Evolutionary conservation across 768 basidiomycete genomes (phyloP).

Genomic region (Punctularia strigosozonata): DNA sequence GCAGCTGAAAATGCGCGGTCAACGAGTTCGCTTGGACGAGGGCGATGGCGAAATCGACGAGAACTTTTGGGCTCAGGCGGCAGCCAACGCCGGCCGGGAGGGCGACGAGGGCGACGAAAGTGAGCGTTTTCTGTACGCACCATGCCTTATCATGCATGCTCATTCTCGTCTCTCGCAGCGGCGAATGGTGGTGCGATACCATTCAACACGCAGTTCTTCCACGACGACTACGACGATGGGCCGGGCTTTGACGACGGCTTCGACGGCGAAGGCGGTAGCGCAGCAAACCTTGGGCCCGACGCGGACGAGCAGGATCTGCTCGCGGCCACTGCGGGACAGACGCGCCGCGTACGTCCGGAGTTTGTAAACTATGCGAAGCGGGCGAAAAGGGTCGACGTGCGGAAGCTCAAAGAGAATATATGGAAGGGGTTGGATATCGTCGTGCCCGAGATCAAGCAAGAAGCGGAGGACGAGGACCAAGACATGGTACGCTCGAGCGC

Average conservation of each 20-base stretch:
- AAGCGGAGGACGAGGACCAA: constrained; percentile 29
- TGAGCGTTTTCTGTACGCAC: constrained; percentile 20
- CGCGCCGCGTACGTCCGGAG: constrained; percentile 75
- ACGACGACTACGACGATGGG: constrained; percentile 79
- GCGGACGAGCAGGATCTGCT: constrained; percentile 90
- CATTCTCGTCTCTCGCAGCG: constrained; percentile 9
- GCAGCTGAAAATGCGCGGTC: constrained; percentile 85
- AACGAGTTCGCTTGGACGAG: constrained; percentile 39
- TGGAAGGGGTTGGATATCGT: constrained; percentile 88
- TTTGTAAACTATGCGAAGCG: constrained; percentile 89
- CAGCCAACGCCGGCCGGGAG: constrained; percentile 55
- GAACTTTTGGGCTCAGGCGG: constrained; percentile 94
- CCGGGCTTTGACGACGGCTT: constrained; percentile 51
- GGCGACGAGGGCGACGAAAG: constrained; percentile 51
- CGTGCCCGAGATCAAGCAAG: constrained; percentile 21
- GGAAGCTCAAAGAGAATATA: constrained; percentile 94
- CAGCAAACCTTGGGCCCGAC: constrained; percentile 41
- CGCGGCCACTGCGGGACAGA: constrained; percentile 65
- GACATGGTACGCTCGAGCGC: constrained; percentile 51
- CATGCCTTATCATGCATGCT: not conserved
- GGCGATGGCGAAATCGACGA: constrained; percentile 88
- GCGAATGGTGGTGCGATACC: constrained; percentile 51
- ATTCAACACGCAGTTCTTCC: constrained; percentile 95
- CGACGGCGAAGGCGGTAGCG: constrained; percentile 37
- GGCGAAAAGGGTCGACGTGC: constrained; percentile 93